phyloP scores from a whole-genome alignment of 805 yeast genomes.

The Teunomyces stri region DNA sequence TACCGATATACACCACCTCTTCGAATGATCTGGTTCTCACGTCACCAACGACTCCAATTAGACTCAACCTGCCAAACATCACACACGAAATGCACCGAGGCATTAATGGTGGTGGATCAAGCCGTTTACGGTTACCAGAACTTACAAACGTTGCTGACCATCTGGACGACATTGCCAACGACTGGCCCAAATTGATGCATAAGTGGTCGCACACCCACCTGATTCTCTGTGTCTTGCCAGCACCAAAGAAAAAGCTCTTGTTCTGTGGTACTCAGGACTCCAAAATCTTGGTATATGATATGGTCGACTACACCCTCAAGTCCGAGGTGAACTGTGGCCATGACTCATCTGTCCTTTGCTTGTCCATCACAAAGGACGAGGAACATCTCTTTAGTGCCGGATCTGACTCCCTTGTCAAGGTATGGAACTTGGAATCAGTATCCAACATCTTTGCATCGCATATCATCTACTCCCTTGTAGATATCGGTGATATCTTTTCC shows the following conservation, averaged over 20 bases:
- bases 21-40: conserved; percentile 14
- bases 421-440: conserved; percentile 59
- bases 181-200: conserved; percentile 39
- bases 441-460: conserved; percentile 41
- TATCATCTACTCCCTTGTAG: conserved; percentile 79
- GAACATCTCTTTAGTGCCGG: conserved; percentile 76
- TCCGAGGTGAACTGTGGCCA: conserved; percentile 45
- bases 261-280: conserved; percentile 94
- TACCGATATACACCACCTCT: conserved; percentile 28
- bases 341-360: conserved; percentile 69
- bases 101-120: not conserved
- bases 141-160: not conserved
- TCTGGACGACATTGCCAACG: not conserved
- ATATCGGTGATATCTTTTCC: conserved; percentile 92
- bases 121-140: not conserved
- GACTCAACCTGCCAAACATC: conserved; percentile 21
- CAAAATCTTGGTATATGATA: conserved; percentile 67
- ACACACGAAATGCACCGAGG: not conserved
- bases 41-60: conserved; percentile 18
- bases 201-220: conserved; percentile 75
- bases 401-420: conserved; percentile 82
- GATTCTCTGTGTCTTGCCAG: conserved; percentile 66
- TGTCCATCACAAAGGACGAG: conserved; percentile 55
- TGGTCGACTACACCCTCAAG: conserved; percentile 58
- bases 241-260: conserved; percentile 54